Conservation (phyloP, 2,329 filamentous ascomycete genomes). For the Bipolaris victoriae region DNA sequence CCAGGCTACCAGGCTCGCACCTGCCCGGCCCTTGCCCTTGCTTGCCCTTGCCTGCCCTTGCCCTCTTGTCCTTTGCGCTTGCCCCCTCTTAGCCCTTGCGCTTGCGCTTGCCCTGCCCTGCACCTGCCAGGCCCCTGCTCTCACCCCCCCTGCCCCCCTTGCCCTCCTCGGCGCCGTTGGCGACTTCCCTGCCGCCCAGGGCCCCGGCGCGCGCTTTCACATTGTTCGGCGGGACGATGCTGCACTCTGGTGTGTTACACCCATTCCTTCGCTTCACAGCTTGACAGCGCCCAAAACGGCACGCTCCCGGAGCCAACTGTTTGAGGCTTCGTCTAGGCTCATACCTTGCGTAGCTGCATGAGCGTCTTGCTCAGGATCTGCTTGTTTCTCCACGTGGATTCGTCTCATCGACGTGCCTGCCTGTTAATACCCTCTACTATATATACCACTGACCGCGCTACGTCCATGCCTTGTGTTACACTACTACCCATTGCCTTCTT, state of each 20-base stretch:
- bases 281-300: constrained; percentile 50
- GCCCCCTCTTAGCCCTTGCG: no score
- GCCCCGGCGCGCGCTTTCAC: constrained; percentile 31
- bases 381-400: constrained; percentile 46
- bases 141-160: constrained; percentile 24
- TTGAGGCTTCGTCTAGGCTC: constrained; percentile 48
- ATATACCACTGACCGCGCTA: constrained; percentile 36
- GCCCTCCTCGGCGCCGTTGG: constrained; percentile 36
- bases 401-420: constrained; percentile 36
- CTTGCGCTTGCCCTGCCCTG: neutral
- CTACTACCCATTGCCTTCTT: constrained; percentile 15
- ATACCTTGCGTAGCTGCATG: constrained; percentile 45
- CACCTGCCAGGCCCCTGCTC: neutral
- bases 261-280: constrained; percentile 46
- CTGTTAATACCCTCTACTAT: constrained; percentile 40
- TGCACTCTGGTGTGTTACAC: constrained; percentile 44
- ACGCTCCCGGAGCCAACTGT: constrained; percentile 48
- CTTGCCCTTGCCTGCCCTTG: no score
- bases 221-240: constrained; percentile 37
- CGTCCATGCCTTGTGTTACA: constrained; percentile 22
- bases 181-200: constrained; percentile 37
- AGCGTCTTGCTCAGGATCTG: constrained; percentile 41
- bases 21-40: constrained; percentile 21
- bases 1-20: neutral
- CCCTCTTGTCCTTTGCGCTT: no score